Conservation (phyloP, 2,329 filamentous ascomycete genomes). For the Sarocladiaceae sp. region DNA sequence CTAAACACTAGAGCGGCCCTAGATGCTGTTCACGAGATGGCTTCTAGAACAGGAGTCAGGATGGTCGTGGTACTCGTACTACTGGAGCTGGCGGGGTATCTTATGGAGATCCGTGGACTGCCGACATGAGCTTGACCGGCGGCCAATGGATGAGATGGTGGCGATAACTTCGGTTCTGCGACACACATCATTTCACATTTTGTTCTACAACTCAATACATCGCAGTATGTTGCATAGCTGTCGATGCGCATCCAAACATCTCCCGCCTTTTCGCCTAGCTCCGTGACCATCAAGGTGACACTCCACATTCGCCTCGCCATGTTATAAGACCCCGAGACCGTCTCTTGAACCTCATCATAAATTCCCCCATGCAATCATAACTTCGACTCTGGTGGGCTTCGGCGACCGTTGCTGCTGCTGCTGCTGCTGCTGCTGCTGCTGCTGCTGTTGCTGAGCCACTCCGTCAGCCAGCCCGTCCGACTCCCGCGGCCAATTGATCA, state of each 20-base stretch:
- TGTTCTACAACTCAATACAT: slow-evolving; percentile 1
- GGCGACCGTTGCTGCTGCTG: neutral
- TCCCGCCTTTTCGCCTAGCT: neutral
- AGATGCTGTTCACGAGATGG: too few relatives aligned
- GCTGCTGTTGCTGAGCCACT: neutral
- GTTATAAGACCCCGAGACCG: neutral
- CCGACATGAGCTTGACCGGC: too few relatives aligned
- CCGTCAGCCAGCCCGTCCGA: slow-evolving; percentile 6
- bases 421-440: neutral
- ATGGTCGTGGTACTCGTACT: too few relatives aligned
- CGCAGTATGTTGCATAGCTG: neutral
- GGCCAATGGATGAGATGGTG: too few relatives aligned
- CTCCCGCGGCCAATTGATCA: neutral
- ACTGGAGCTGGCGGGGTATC: too few relatives aligned
- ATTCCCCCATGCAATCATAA: too few relatives aligned
- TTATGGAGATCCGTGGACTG: too few relatives aligned
- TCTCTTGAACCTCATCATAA: neutral
- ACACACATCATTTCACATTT: slow-evolving; percentile 1
- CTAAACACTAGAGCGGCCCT: too few relatives aligned
- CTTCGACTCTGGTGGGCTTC: slow-evolving; percentile 4
- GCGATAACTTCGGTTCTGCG: too few relatives aligned
- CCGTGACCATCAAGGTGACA: slow-evolving; percentile 5
- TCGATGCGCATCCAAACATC: neutral
- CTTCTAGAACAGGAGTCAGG: too few relatives aligned
- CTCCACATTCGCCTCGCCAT: neutral